Evolutionary conservation across 306 rosid species (phyloP).

Genomic region (Nissolia schottii): DNA sequence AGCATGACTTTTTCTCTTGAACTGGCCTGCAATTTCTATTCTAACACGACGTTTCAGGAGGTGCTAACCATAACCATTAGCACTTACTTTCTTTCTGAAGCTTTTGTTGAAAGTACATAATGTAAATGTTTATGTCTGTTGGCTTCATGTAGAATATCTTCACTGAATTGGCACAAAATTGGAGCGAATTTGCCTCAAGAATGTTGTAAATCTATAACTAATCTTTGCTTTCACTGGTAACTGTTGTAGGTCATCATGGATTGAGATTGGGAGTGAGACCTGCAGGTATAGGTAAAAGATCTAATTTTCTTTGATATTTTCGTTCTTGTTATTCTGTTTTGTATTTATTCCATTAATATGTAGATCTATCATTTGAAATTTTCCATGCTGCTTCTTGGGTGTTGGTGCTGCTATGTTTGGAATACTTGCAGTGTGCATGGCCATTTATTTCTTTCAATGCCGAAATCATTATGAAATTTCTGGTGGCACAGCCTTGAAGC

Average conservation of each 20-base stretch:
- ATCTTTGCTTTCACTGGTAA: not conserved
- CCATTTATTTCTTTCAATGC: constrained; percentile 1
- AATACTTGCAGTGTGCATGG: not conserved
- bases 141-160: not conserved
- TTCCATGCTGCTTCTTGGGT: constrained; percentile 23
- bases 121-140: not conserved
- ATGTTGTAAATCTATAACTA: not conserved
- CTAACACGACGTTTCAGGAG: not conserved
- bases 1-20: no score
- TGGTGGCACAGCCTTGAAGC: constrained; percentile 27
- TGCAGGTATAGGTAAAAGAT: constrained; percentile 48
- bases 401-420: not conserved
- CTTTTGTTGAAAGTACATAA: not conserved
- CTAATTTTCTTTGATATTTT: not conserved
- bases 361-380: not conserved
- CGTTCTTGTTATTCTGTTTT: not conserved
- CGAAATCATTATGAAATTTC: constrained; percentile 21
- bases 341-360: not conserved
- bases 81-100: not conserved
- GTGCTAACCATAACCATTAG: not conserved
- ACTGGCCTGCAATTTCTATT: not conserved
- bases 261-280: accelerated
- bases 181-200: not conserved
- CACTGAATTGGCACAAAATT: not conserved
- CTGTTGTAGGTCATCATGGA: not conserved